Percentiles rank a stretch among this genome's conserved stretches.
Evolutionary conservation across 2,329 filamentous ascomycete species (phyloP).

Genomic region (Fusarium liriodendri): DNA sequence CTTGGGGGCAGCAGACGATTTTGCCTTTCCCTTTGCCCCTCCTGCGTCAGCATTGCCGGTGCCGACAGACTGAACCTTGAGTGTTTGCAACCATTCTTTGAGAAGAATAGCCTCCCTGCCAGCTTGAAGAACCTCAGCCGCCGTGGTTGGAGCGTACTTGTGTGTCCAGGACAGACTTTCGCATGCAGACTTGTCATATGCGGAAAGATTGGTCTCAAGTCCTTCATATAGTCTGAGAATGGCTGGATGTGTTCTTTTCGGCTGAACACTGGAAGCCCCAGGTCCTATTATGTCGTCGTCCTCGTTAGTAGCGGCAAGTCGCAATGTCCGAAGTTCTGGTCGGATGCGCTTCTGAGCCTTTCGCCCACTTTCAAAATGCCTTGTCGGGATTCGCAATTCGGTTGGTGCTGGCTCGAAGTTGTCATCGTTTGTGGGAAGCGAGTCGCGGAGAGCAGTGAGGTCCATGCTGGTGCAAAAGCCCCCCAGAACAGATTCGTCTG

Average conservation of each 20-base stretch:
- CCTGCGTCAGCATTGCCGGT: conserved; percentile 59
- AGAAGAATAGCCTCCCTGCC: conserved; percentile 77
- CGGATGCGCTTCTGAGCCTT: conserved; percentile 63
- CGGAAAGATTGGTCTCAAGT: conserved; percentile 73
- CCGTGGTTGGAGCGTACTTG: conserved; percentile 82
- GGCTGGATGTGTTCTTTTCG: conserved; percentile 63
- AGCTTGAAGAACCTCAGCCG: conserved; percentile 79
- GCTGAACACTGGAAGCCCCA: conserved; percentile 44
- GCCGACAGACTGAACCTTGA: conserved; percentile 82
- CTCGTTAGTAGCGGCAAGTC: not conserved
- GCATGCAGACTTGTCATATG: conserved; percentile 83
- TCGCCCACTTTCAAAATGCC: conserved; percentile 68
- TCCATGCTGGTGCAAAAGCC: conserved; percentile 42
- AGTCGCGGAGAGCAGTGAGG: conserved; percentile 42
- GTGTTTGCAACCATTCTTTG: conserved; percentile 81
- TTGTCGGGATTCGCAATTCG: conserved; percentile 65
- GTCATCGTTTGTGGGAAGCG: conserved; percentile 48
- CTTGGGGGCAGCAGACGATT: conserved; percentile 50
- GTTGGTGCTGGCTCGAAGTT: conserved; percentile 58
- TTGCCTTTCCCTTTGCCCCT: conserved; percentile 43
- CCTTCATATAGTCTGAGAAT: conserved; percentile 68
- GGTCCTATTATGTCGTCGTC: conserved; percentile 48
- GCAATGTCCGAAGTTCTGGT: conserved; percentile 55
- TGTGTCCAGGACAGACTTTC: conserved; percentile 81
- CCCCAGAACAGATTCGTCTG: conserved; percentile 57